A percentile compares a stretch with the other conserved stretches of the same genome.
These are phyloP conservation scores for Quillaja saponaria DNA, from an alignment of 306 rosid genomes.

Conservation along the genomic window DNA sequence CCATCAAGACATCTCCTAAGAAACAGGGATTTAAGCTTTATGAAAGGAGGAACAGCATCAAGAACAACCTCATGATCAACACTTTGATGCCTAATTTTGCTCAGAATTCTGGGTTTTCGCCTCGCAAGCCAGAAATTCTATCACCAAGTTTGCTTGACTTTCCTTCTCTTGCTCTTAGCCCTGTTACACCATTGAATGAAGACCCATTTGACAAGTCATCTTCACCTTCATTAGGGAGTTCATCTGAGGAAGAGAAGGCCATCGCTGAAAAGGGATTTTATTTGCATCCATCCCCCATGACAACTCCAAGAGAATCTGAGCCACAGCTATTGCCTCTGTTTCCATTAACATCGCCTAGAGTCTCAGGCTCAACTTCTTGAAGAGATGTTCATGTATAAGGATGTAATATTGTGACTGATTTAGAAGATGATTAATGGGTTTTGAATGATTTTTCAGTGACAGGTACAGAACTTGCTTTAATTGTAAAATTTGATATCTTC, in stretches of 20 bases:
- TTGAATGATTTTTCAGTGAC: conserved; percentile 33
- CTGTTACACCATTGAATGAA: conserved; percentile 81
- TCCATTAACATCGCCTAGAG: conserved; percentile 80
- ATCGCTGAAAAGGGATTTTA: conserved; percentile 90
- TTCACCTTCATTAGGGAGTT: conserved; percentile 79
- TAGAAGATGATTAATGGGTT: conserved; percentile 31
- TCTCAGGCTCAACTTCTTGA: conserved; percentile 68
- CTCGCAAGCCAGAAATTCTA: conserved; percentile 71
- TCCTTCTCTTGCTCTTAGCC: conserved; percentile 86
- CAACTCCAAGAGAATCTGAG: conserved; percentile 62
- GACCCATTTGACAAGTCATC: conserved; percentile 72
- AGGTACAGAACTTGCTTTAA: conserved; percentile 50
- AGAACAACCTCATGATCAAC: conserved; percentile 80
- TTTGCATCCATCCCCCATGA: conserved; percentile 74
- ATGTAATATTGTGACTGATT: conserved; percentile 30
- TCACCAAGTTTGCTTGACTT: conserved; percentile 87
- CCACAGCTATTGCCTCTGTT: conserved; percentile 83
- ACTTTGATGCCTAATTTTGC: conserved; percentile 70
- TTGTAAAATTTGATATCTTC: conserved; percentile 51
- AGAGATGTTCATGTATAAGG: conserved; percentile 12
- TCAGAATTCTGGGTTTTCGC: conserved; percentile 58
- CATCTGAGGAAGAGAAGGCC: conserved; percentile 85
- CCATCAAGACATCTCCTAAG: conserved; percentile 59
- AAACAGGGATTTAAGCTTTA: conserved; percentile 86
- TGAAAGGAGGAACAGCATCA: conserved; percentile 73